Evolutionary conservation across 2,329 filamentous ascomycete genomes (phyloP).

Genomic region (Exophiala lecanii-corni): DNA sequence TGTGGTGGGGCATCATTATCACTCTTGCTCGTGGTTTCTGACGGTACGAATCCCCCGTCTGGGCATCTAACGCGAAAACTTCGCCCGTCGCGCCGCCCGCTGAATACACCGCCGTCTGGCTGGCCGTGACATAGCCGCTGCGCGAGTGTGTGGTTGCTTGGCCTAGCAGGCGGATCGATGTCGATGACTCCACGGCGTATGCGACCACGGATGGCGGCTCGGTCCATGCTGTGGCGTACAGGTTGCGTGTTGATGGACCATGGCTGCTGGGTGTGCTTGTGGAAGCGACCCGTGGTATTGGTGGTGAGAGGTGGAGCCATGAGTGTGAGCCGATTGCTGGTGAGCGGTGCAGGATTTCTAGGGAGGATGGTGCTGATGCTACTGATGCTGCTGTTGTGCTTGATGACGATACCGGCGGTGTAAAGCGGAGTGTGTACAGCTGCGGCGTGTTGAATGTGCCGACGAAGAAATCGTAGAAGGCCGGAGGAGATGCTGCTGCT

Average conservation of each 20-base stretch:
- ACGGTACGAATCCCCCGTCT: no score
- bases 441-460: slow-evolving; percentile 28
- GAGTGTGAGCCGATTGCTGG: slow-evolving; percentile 26
- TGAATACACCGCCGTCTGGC: slow-evolving; percentile 21
- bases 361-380: slow-evolving; percentile 1
- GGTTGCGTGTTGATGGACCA: slow-evolving; percentile 12
- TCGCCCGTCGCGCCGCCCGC: slow-evolving; percentile 27
- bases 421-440: slow-evolving; percentile 26
- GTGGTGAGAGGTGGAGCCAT: slow-evolving; percentile 24
- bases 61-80: slow-evolving; percentile 24
- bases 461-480: slow-evolving; percentile 23
- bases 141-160: slow-evolving; percentile 21
- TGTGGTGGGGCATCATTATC: background rate
- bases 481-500: background rate
- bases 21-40: no score
- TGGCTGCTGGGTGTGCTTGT: background rate
- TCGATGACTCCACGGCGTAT: slow-evolving; percentile 23
- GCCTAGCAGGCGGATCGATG: slow-evolving; percentile 21
- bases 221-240: slow-evolving; percentile 28
- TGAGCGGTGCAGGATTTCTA: slow-evolving; percentile 22
- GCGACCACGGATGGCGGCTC: slow-evolving; percentile 25
- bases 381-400: slow-evolving; percentile 3
- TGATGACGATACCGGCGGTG: slow-evolving; percentile 10
- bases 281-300: no score
- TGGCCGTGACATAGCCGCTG: slow-evolving; percentile 26